Conservation (phyloP, 108 stramenopile species). For the Skeletonema costatum region DNA sequence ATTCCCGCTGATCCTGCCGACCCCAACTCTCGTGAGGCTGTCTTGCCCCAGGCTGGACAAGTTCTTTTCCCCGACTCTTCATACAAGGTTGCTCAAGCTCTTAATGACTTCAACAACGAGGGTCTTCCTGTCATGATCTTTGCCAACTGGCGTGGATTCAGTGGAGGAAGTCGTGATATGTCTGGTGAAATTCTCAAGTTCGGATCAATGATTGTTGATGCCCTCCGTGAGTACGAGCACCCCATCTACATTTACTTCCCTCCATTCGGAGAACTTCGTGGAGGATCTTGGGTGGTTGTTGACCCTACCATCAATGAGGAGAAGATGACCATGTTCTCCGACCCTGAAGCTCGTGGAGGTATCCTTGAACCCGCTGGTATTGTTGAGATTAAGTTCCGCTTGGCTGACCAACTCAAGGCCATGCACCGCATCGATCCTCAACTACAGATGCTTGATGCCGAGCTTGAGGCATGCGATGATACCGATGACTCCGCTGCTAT, state of each 20-base stretch:
- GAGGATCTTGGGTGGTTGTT: conserved; percentile 98
- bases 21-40: conserved; percentile 94
- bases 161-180: conserved; percentile 98
- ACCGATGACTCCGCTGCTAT: conserved; percentile 71
- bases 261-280: conserved; percentile 96
- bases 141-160: conserved; percentile 99
- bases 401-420: conserved; percentile 78
- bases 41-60: conserved; percentile 94
- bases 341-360: conserved; percentile 96
- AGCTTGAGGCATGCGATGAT: conserved; percentile 76
- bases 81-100: conserved; percentile 98
- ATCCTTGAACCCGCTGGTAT: conserved; percentile 98
- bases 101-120: conserved; percentile 96
- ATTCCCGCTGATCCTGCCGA: conserved; percentile 98
- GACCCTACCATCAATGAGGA: conserved; percentile 98
- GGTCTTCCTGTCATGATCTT: conserved; percentile 98
- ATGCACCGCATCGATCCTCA: conserved; percentile 91
- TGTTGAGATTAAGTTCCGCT: conserved; percentile 97
- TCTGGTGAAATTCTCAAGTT: conserved; percentile 98
- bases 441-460: conserved; percentile 85
- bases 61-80: conserved; percentile 98
- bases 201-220: conserved; percentile 98
- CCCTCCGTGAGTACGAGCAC: conserved; percentile 93
- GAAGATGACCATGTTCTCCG: conserved; percentile 99
- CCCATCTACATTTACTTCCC: conserved; percentile 98